Evolutionary conservation across 2,329 filamentous ascomycete genomes (phyloP).

Genomic region (Esteya vermicola): DNA sequence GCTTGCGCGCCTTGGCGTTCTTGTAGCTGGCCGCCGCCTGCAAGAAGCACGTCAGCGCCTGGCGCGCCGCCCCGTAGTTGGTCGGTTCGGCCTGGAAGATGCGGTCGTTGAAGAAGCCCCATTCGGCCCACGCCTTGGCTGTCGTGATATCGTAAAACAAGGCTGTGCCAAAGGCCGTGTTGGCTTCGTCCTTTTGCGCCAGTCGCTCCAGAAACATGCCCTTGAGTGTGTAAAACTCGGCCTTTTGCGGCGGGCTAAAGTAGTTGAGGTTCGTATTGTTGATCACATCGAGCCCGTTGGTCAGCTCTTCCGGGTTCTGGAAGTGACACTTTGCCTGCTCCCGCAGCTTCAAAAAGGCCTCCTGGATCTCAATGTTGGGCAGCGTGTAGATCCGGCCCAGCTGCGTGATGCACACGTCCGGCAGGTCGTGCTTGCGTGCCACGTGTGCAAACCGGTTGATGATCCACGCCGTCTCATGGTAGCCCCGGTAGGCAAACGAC

Average conservation of each 20-base stretch:
- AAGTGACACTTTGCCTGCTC: slow-evolving; percentile 99
- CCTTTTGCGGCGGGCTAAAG: slow-evolving; percentile 90
- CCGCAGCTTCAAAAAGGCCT: slow-evolving; percentile 94
- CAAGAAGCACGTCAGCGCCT: slow-evolving; percentile 89
- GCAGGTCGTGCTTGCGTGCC: slow-evolving; percentile 88
- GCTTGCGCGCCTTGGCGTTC: slow-evolving; percentile 87
- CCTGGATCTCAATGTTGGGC: slow-evolving; percentile 98
- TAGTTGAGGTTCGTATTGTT: slow-evolving; percentile 99
- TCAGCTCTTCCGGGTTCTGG: slow-evolving; percentile 85
- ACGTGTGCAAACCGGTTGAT: slow-evolving; percentile 98
- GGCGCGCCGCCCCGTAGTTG: slow-evolving; percentile 71
- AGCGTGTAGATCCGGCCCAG: slow-evolving; percentile 96
- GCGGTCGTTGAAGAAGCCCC: slow-evolving; percentile 95
- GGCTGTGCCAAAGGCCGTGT: slow-evolving; percentile 86
- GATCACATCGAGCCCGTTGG: slow-evolving; percentile 89
- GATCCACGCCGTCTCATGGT: slow-evolving; percentile 98
- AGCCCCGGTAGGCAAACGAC: slow-evolving; percentile 91
- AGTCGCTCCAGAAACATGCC: slow-evolving; percentile 98
- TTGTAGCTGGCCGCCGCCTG: slow-evolving; percentile 95
- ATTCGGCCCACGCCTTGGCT: slow-evolving; percentile 97
- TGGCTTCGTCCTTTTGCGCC: slow-evolving; percentile 77
- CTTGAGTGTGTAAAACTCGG: slow-evolving; percentile 97
- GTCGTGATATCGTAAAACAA: slow-evolving; percentile 91
- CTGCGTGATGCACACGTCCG: slow-evolving; percentile 94
- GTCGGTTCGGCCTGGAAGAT: slow-evolving; percentile 84